Percentiles rank a stretch among this genome's conserved stretches.
These are phyloP conservation scores for Phytophthora foliorum DNA, from an alignment of 352 stramenopile genomes.

Conservation along the genomic window DNA sequence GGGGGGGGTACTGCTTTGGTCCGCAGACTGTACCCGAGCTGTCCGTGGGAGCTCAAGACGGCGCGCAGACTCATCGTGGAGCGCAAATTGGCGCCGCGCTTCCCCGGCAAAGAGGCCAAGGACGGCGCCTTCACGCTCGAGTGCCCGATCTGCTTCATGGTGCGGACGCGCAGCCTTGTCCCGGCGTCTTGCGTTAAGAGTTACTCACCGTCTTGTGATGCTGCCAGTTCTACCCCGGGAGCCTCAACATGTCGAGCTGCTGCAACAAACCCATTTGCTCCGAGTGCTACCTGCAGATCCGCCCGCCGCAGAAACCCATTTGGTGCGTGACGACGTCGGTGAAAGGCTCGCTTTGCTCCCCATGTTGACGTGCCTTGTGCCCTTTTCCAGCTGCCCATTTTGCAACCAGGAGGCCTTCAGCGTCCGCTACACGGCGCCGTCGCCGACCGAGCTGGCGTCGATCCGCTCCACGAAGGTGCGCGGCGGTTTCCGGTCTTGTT, in stretches of 20 bases:
- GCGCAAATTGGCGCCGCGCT: constrained; percentile 78
- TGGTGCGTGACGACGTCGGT: constrained; percentile 37
- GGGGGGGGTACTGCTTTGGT: background rate
- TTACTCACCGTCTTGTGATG: background rate
- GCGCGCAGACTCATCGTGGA: constrained; percentile 75
- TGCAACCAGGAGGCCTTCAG: constrained; percentile 78
- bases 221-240: constrained; percentile 66
- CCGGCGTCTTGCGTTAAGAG: background rate
- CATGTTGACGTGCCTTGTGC: constrained; percentile 1
- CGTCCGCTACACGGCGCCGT: constrained; percentile 59
- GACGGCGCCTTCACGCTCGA: constrained; percentile 77
- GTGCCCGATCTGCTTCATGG: constrained; percentile 90
- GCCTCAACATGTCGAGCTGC: constrained; percentile 66
- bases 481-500: background rate
- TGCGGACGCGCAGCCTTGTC: constrained; percentile 17
- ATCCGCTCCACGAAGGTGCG: constrained; percentile 55
- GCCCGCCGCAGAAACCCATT: constrained; percentile 58
- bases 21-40: constrained; percentile 75
- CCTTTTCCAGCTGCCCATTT: constrained; percentile 71
- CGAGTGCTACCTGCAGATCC: constrained; percentile 77
- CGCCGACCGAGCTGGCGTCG: constrained; percentile 53
- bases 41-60: constrained; percentile 78
- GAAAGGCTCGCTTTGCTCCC: background rate
- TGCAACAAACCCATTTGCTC: constrained; percentile 83
- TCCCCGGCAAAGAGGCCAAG: constrained; percentile 66